phyloP scores from a whole-genome alignment of 2,329 filamentous ascomycete genomes.

The Chalara sp. region DNA sequence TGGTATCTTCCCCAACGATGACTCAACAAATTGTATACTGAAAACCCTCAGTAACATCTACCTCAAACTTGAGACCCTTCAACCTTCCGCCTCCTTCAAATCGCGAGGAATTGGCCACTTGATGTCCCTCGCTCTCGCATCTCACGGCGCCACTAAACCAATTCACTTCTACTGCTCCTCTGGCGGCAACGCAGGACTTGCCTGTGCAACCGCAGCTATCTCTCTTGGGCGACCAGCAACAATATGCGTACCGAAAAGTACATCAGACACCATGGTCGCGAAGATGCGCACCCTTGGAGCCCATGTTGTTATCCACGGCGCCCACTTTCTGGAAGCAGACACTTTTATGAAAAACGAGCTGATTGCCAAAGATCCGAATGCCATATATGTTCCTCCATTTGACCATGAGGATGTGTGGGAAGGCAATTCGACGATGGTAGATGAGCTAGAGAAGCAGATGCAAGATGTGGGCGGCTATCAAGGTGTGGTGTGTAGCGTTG shows the following conservation, averaged over 20 bases:
- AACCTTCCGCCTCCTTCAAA: constrained; percentile 82
- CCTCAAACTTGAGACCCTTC: constrained; percentile 78
- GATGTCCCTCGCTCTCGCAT: constrained; percentile 44
- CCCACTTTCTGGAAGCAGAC: constrained; percentile 65
- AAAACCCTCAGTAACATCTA: constrained; percentile 47
- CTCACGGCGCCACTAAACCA: constrained; percentile 20
- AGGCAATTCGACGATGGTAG: constrained; percentile 53
- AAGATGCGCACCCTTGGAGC: constrained; percentile 65
- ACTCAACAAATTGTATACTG: background rate
- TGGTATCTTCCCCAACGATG: constrained; percentile 14
- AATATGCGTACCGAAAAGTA: constrained; percentile 64
- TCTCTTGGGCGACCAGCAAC: constrained; percentile 50
- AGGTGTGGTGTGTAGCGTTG: constrained; percentile 70
- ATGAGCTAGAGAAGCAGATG: constrained; percentile 27
- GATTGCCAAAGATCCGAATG: constrained; percentile 38
- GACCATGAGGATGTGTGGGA: constrained; percentile 63
- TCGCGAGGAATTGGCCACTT: constrained; percentile 69
- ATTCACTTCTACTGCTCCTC: constrained; percentile 74
- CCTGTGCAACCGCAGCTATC: constrained; percentile 66
- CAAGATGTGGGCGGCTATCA: constrained; percentile 41
- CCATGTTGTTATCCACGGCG: constrained; percentile 61
- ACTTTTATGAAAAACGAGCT: constrained; percentile 53
- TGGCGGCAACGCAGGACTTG: constrained; percentile 80
- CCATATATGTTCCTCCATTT: constrained; percentile 64
- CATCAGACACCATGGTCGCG: constrained; percentile 61